Percentiles rank a stretch among this genome's conserved stretches.
Conservation (phyloP, 331 rosid species). For the Phaseolus coccineus region DNA sequence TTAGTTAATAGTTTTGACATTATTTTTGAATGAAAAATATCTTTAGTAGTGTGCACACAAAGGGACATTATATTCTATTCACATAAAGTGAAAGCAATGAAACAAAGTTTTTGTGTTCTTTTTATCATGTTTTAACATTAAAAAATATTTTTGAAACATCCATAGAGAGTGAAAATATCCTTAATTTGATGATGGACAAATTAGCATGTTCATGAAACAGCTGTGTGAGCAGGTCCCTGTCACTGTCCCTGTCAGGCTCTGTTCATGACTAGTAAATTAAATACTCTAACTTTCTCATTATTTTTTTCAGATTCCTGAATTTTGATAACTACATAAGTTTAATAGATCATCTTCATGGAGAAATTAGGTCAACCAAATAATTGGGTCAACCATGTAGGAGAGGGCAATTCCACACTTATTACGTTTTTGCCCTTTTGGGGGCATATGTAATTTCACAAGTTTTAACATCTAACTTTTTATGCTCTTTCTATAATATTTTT, state of each 20-base stretch:
- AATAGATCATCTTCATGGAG: background rate
- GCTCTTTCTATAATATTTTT: too few species aligned
- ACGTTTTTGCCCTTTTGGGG: background rate
- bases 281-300: background rate
- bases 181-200: background rate
- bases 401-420: background rate
- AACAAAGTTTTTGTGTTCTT: background rate
- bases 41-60: background rate
- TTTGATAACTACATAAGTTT: background rate
- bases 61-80: background rate
- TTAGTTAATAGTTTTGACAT: too few species aligned
- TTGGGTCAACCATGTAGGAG: background rate
- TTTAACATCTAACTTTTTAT: too few species aligned
- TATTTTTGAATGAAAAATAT: too few species aligned
- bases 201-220: conserved; percentile 1
- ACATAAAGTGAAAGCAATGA: background rate
- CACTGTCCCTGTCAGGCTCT: conserved; percentile 46
- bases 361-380: background rate
- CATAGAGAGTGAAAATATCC: background rate
- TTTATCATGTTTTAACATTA: background rate
- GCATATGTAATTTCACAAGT: background rate
- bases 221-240: background rate
- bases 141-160: background rate
- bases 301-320: background rate
- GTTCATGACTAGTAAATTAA: conserved; percentile 50